Conservation (phyloP, 2,329 filamentous ascomycete genomes). For the Sporothrix globosa region DNA sequence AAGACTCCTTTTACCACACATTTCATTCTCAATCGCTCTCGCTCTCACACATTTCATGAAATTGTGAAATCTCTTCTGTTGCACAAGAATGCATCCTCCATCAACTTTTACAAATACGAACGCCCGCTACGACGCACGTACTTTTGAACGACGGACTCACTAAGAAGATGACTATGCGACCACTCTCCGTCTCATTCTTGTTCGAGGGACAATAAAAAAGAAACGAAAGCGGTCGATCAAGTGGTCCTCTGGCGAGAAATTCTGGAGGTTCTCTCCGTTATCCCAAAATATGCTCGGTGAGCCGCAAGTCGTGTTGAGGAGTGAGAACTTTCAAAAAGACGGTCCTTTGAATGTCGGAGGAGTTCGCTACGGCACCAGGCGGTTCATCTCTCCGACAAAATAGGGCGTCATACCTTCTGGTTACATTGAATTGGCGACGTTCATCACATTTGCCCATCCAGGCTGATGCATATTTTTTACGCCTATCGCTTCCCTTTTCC, state of each 20-base stretch:
- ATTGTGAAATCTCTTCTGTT: background rate
- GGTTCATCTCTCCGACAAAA: no score
- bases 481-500: background rate
- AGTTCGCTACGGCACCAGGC: no score
- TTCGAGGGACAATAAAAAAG: background rate
- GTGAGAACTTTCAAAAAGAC: no score
- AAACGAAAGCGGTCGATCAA: background rate
- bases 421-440: no score
- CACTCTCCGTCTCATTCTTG: background rate
- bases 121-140: background rate
- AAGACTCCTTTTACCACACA: background rate
- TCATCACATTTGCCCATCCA: no score
- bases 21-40: background rate
- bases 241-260: background rate
- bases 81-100: conserved; percentile 7
- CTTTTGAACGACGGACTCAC: background rate
- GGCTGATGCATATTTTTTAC: background rate
- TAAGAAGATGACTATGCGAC: background rate
- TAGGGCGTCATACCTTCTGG: no score
- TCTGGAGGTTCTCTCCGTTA: background rate
- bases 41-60: background rate
- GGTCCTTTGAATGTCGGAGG: no score
- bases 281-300: background rate
- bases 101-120: background rate
- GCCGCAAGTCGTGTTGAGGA: background rate